Percentiles rank a stretch among this genome's conserved stretches.
Conservation (phyloP, 257 asterid genomes). For the Solanum pinnatisectum region DNA sequence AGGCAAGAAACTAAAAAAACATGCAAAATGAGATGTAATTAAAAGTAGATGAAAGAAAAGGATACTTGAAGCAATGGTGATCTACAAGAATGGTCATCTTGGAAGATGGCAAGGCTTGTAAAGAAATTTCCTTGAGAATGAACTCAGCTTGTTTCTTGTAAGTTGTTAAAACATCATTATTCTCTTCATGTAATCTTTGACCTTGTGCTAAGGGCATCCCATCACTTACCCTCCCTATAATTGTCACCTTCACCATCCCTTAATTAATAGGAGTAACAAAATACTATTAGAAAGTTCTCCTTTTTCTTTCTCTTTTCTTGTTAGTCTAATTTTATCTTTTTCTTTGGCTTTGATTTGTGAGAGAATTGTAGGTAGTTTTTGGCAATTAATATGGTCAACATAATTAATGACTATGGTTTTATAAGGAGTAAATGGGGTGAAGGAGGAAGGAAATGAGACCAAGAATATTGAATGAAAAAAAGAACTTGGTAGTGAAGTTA, state of each 20-base stretch:
- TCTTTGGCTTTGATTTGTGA: neutral
- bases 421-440: neutral
- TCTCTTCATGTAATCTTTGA: conserved; percentile 28
- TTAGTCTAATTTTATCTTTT: neutral
- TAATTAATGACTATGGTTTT: neutral
- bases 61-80: conserved; percentile 37
- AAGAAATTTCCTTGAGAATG: conserved; percentile 43
- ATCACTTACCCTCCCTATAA: conserved; percentile 50
- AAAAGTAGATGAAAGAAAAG: neutral
- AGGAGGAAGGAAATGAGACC: neutral
- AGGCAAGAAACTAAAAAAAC: neutral
- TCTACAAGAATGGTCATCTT: conserved; percentile 37
- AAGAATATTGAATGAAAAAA: neutral
- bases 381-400: neutral
- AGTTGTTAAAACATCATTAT: conserved; percentile 18
- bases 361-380: neutral
- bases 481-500: conserved; percentile 33
- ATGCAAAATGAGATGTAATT: neutral
- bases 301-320: no score
- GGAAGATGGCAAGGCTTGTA: conserved; percentile 29
- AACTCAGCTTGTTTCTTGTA: conserved; percentile 51
- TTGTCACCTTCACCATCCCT: conserved; percentile 41
- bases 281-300: neutral
- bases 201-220: conserved; percentile 52
- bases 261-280: no score